Evolutionary conservation across 139 green algal species (phyloP), one percentile per base, ranked within the genome.

Genomic region (Zygnema circumcarinatum): DNA sequence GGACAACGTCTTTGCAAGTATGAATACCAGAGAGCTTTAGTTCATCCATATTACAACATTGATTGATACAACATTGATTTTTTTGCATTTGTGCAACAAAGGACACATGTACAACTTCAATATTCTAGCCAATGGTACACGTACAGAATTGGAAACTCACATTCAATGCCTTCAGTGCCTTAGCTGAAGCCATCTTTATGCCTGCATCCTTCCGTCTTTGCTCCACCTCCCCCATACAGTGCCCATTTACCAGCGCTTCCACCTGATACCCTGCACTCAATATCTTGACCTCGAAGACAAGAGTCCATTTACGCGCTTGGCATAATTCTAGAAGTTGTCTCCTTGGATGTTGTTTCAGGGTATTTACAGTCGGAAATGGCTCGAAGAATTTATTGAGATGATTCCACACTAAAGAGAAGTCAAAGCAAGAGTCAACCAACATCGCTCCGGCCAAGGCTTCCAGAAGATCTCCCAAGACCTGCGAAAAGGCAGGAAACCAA

Each of bases 381-480:
- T 83, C 33, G 21, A 83, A 52, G 3, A 83, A 29, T 35, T 20
- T 20, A 20, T 7, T 3, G 2, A 83, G 20, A 31, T 69, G 39
- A 20, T 2, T 3, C 75, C 75, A 83, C 32, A 83, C 75, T 25
- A 20, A 41, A 31, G 33, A 31, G 32, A 31, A 33, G 32, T 83
- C 75, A 47, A 52, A 54, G 39, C 25, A 42, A 29, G 33, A 83
- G 32, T 83, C 75, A 2, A 83, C 3, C 75, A 83, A 29, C 32
- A 83, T 52, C 2, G 75, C 75, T 22, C 75, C 75, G 25, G 75
- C 75, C 29, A 83, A 35, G 39, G 75, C 47, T 52, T 83, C 75
- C 2, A 83, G 2, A 42, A 83, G 33, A 39, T 83, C 75, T 47
- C 75, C 75, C 2, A 83, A 7, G 2, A 39, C 75, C 35, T 78